Evolutionary conservation across 2,329 filamentous ascomycete species (phyloP).

Genomic region (Trichophyton mentagrophytes): DNA sequence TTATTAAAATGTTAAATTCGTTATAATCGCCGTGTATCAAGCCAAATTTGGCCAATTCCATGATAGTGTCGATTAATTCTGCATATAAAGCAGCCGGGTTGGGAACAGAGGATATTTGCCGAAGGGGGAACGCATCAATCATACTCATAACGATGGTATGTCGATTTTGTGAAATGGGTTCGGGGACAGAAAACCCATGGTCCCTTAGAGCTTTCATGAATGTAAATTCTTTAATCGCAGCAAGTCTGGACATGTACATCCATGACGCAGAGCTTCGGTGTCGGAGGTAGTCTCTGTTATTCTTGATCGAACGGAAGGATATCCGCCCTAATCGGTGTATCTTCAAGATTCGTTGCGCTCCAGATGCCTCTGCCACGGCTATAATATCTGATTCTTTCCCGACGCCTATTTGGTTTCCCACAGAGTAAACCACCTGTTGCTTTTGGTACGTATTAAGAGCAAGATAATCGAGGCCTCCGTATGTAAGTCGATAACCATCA

Average conservation of each 20-base stretch:
- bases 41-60: constrained; percentile 70
- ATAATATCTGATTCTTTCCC: constrained; percentile 98
- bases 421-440: constrained; percentile 69
- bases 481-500: constrained; percentile 91
- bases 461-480: constrained; percentile 95
- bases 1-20: constrained; percentile 95
- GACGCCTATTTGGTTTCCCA: constrained; percentile 87
- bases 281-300: constrained; percentile 87
- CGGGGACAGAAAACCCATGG: constrained; percentile 79
- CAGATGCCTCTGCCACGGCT: constrained; percentile 70
- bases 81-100: constrained; percentile 77
- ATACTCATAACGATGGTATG: constrained; percentile 96
- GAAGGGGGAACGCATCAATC: constrained; percentile 80
- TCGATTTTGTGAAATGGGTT: constrained; percentile 75
- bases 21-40: constrained; percentile 98
- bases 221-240: constrained; percentile 84
- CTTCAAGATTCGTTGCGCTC: constrained; percentile 73
- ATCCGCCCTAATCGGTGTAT: constrained; percentile 92
- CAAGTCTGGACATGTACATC: constrained; percentile 95
- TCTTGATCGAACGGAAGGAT: constrained; percentile 91
- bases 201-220: constrained; percentile 81
- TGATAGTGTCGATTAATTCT: constrained; percentile 77
- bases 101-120: constrained; percentile 73
- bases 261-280: constrained; percentile 70
- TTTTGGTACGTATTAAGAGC: constrained; percentile 81